Conservation (phyloP, 441 rosid species). For the Brassica balearica region DNA sequence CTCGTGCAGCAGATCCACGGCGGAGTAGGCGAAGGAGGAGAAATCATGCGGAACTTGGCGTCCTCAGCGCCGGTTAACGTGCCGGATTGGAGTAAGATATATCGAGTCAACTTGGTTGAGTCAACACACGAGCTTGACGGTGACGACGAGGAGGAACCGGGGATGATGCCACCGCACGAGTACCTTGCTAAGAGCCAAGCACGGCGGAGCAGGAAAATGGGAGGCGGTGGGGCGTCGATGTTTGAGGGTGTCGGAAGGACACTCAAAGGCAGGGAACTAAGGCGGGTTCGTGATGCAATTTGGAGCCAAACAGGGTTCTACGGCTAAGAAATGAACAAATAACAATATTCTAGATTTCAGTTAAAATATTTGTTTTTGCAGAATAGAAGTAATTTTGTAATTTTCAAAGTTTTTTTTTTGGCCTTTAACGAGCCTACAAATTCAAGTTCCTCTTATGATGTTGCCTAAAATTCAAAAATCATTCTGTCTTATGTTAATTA, state of each 20-base stretch:
- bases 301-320: conserved; percentile 92
- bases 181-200: conserved; percentile 68
- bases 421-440: not conserved
- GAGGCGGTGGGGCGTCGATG: conserved; percentile 63
- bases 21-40: conserved; percentile 38
- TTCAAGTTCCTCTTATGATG: not conserved
- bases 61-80: conserved; percentile 89
- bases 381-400: not conserved
- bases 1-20: conserved; percentile 67
- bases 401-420: not conserved
- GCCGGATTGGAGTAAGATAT: conserved; percentile 88
- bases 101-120: conserved; percentile 77
- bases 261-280: conserved; percentile 79
- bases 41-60: conserved; percentile 46
- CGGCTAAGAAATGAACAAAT: conserved; percentile 51
- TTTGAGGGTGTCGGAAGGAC: conserved; percentile 87
- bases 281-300: conserved; percentile 78
- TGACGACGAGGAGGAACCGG: conserved; percentile 51
- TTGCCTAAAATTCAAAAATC: not conserved
- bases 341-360: not conserved
- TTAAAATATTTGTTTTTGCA: not conserved
- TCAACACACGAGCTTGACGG: conserved; percentile 63
- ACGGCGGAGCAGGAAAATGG: conserved; percentile 53
- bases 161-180: conserved; percentile 93
- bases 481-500: not conserved